These are phyloP conservation scores for Musa troglodytarum DNA, from an alignment of 176 grass and related monocot genomes.

Conservation along the genomic window DNA sequence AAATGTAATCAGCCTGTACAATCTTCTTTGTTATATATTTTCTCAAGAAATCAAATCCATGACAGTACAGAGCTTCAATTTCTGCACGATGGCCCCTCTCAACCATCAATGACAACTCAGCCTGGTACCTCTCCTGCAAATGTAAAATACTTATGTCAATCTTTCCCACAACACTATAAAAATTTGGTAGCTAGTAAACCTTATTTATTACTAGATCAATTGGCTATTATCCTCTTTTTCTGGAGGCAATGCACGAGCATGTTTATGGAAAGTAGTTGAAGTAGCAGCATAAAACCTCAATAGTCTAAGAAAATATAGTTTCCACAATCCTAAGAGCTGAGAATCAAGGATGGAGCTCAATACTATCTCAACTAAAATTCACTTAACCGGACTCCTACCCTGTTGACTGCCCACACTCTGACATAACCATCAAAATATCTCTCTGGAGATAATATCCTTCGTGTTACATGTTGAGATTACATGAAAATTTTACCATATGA, in stretches of 20 bases:
- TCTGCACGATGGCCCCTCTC: conserved; percentile 54
- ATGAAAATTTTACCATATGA: too few species aligned
- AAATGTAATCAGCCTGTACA: conserved; percentile 87
- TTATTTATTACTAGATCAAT: background rate
- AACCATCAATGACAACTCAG: conserved; percentile 62
- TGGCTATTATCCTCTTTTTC: background rate
- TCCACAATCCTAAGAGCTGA: too few species aligned
- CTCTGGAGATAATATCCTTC: too few species aligned
- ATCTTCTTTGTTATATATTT: conserved; percentile 79
- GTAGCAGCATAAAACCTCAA: too few species aligned
- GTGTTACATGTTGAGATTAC: too few species aligned
- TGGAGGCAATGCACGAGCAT: background rate
- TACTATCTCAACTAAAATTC: too few species aligned
- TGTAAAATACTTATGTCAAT: background rate
- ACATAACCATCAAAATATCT: too few species aligned
- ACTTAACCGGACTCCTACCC: too few species aligned
- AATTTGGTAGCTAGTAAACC: background rate
- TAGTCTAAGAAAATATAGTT: too few species aligned
- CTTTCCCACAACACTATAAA: background rate
- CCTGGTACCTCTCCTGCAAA: conserved; percentile 49
- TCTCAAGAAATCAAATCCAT: conserved; percentile 79
- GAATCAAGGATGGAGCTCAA: too few species aligned
- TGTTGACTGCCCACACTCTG: too few species aligned
- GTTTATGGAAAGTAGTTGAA: background rate
- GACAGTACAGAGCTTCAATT: conserved; percentile 79